phyloP scores from a whole-genome alignment of 2,329 filamentous ascomycete species.

The Talaromyces atroroseus region DNA sequence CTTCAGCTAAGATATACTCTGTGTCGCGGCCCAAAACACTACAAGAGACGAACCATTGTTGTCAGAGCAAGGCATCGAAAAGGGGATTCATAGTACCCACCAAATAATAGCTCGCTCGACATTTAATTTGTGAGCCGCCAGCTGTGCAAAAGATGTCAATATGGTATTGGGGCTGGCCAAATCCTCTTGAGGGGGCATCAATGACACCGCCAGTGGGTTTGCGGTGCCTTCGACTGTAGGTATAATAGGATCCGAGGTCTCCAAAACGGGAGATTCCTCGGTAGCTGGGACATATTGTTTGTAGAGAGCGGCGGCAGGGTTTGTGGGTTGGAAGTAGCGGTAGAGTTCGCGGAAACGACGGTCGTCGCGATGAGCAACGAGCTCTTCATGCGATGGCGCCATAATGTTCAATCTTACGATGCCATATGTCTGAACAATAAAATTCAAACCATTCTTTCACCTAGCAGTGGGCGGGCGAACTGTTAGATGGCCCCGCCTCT shows the following conservation, averaged over 20 bases:
- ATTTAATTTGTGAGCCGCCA: conserved; percentile 30
- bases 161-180: conserved; percentile 30
- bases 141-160: conserved; percentile 31
- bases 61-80: background rate
- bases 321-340: conserved; percentile 34
- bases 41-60: background rate
- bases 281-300: conserved; percentile 16
- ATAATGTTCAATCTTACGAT: background rate
- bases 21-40: conserved; percentile 44
- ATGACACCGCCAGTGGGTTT: conserved; percentile 7
- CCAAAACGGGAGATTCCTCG: conserved; percentile 8
- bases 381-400: conserved; percentile 2
- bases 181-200: conserved; percentile 20
- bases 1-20: conserved; percentile 50
- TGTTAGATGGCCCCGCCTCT: background rate
- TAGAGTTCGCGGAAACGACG: conserved; percentile 35
- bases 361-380: conserved; percentile 23
- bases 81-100: conserved; percentile 10
- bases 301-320: conserved; percentile 18
- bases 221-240: conserved; percentile 5
- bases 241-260: conserved; percentile 14
- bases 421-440: background rate
- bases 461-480: background rate
- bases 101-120: conserved; percentile 37
- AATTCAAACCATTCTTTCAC: conserved; percentile 6